These are phyloP conservation scores for Amylocystis lapponica DNA, from an alignment of 768 basidiomycete genomes.

Conservation along the genomic window DNA sequence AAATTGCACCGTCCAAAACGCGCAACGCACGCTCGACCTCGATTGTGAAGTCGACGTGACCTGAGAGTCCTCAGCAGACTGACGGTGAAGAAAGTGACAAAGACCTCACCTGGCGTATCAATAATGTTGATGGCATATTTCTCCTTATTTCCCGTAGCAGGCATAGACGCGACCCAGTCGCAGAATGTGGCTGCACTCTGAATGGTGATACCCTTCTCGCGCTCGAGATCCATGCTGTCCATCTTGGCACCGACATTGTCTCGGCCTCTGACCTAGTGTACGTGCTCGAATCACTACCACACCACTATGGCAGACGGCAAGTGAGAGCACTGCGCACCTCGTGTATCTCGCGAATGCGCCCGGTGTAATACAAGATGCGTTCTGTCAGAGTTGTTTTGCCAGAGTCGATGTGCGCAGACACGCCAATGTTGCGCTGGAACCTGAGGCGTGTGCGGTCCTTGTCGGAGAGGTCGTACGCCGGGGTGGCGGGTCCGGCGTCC, in stretches of 20 bases:
- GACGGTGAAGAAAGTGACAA: not conserved
- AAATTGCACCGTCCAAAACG: slow-evolving; percentile 92
- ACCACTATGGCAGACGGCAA: not conserved
- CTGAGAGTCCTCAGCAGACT: slow-evolving; percentile 31
- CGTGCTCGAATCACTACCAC: slow-evolving; percentile 4
- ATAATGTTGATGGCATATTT: slow-evolving; percentile 97
- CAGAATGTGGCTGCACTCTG: slow-evolving; percentile 98
- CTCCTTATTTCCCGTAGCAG: slow-evolving; percentile 55
- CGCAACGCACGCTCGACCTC: slow-evolving; percentile 97
- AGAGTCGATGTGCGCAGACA: slow-evolving; percentile 93
- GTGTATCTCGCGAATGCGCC: slow-evolving; percentile 92
- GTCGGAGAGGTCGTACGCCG: slow-evolving; percentile 41
- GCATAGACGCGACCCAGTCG: slow-evolving; percentile 80
- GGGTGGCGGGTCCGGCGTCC: slow-evolving; percentile 6
- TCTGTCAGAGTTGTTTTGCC: slow-evolving; percentile 99
- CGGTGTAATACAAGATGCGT: slow-evolving; percentile 93
- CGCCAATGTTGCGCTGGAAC: slow-evolving; percentile 91
- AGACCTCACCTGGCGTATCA: slow-evolving; percentile 81
- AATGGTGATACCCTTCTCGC: slow-evolving; percentile 99
- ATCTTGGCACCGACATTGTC: slow-evolving; percentile 98
- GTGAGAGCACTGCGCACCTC: slow-evolving; percentile 53
- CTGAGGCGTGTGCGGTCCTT: slow-evolving; percentile 60
- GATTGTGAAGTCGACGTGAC: slow-evolving; percentile 99
- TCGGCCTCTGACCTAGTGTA: slow-evolving; percentile 76
- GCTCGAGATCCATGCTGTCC: slow-evolving; percentile 99